Percentiles rank a stretch among this genome's conserved stretches.
These are phyloP conservation scores for Starmera stellimalicola DNA, from an alignment of 1,139 yeast genomes.

Conservation along the genomic window DNA sequence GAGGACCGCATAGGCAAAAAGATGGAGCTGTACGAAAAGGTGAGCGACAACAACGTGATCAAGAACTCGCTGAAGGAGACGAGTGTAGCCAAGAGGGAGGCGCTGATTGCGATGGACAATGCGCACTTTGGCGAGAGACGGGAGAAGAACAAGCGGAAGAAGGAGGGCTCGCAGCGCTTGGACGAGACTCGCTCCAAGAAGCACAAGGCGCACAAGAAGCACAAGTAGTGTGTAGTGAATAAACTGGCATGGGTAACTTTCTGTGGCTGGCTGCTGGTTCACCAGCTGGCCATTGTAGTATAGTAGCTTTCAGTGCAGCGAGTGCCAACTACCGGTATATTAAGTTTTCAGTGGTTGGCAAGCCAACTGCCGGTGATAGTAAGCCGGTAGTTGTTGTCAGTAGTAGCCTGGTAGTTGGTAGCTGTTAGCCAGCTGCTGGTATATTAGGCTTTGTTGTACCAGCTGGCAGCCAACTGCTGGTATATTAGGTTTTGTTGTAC, in stretches of 20 bases:
- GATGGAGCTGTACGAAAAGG: constrained; percentile 61
- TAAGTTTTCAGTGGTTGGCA: too few relatives aligned
- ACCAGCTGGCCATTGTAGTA: too few relatives aligned
- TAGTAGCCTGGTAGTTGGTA: too few relatives aligned
- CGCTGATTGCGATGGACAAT: constrained; percentile 86
- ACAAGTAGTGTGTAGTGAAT: background rate
- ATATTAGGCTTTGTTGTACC: too few relatives aligned
- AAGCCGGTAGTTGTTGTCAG: too few relatives aligned
- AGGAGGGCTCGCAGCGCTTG: constrained; percentile 8
- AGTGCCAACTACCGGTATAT: too few relatives aligned
- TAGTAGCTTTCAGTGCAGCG: too few relatives aligned
- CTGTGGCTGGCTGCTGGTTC: background rate
- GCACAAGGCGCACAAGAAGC: background rate
- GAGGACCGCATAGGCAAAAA: constrained; percentile 77
- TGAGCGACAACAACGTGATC: constrained; percentile 70
- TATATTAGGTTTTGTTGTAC: too few relatives aligned
- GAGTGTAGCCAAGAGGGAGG: constrained; percentile 81
- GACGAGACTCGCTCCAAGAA: too few relatives aligned
- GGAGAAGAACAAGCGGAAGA: constrained; percentile 43
- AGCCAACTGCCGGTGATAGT: too few relatives aligned
- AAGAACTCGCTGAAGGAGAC: constrained; percentile 58
- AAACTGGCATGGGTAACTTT: background rate
- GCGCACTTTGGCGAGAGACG: constrained; percentile 78
- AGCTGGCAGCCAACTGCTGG: too few relatives aligned
- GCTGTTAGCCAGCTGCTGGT: too few relatives aligned